Percentiles rank a stretch among this genome's conserved stretches.
phyloP scores from a whole-genome alignment of 257 asterid genomes.

The Rhazya stricta region DNA sequence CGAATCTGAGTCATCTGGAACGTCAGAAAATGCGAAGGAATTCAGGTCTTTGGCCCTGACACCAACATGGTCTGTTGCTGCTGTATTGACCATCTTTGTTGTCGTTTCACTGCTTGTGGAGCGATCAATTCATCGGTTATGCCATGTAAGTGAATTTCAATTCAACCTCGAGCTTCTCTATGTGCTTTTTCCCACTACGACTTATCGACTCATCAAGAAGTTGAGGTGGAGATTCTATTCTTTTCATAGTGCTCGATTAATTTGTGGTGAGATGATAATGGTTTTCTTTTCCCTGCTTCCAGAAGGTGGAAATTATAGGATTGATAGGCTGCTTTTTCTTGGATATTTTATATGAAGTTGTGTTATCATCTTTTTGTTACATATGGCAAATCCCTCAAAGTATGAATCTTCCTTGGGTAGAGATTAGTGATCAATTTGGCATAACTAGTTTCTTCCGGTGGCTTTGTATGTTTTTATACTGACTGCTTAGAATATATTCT shows the following conservation, averaged over 20 bases:
- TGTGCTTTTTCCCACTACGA: not conserved
- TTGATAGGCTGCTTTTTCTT: conserved; percentile 3
- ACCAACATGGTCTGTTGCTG: conserved; percentile 98
- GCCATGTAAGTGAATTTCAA: conserved; percentile 50
- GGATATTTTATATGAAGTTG: too few relatives aligned
- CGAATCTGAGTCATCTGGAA: conserved; percentile 29
- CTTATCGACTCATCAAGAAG: not conserved
- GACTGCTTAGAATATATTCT: not conserved
- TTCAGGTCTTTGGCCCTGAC: conserved; percentile 81
- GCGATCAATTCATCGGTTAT: conserved; percentile 82
- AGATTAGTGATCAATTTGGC: not conserved
- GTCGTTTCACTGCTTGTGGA: conserved; percentile 92
- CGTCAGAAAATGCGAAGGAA: conserved; percentile 42
- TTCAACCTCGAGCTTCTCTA: not conserved
- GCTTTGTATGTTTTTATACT: not conserved
- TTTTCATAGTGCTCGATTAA: not conserved
- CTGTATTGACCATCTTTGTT: conserved; percentile 78
- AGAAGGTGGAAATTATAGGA: not conserved
- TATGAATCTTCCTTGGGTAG: not conserved
- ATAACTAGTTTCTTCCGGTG: not conserved
- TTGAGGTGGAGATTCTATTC: not conserved
- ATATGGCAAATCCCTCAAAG: not conserved
- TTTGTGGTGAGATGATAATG: not conserved
- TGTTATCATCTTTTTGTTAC: not conserved
- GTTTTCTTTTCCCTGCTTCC: not conserved